A percentile compares a stretch with the other conserved stretches of the same genome.
These are phyloP conservation scores for Withania somnifera DNA, from an alignment of 305 asterid genomes.

Conservation along the genomic window DNA sequence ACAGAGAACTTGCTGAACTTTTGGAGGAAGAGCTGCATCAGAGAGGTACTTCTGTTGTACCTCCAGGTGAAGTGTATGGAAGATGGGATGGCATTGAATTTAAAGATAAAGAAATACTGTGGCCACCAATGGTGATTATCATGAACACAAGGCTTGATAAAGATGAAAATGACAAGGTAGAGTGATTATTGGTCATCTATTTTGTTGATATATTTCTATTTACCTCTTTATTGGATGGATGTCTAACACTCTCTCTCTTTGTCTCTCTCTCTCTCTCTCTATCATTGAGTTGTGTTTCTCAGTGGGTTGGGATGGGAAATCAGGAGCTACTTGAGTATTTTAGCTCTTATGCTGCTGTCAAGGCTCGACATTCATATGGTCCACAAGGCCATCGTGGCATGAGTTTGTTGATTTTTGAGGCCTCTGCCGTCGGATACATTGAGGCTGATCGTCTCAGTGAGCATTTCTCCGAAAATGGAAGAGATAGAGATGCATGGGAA, in stretches of 20 bases:
- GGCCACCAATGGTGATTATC: conserved; percentile 71
- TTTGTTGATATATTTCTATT: conserved; percentile 4
- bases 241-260: background rate
- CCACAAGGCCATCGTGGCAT: conserved; percentile 95
- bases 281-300: conserved; percentile 14
- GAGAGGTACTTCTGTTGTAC: conserved; percentile 56
- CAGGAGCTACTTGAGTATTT: conserved; percentile 73
- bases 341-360: conserved; percentile 32
- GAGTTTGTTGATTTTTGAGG: conserved; percentile 66
- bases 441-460: conserved; percentile 81
- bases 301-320: conserved; percentile 99
- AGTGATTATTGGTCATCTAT: background rate
- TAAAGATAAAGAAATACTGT: conserved; percentile 47
- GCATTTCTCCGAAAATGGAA: conserved; percentile 40
- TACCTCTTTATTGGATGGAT: background rate
- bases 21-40: conserved; percentile 48
- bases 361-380: conserved; percentile 77
- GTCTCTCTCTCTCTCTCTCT: background rate
- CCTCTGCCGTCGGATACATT: conserved; percentile 65
- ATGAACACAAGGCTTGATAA: conserved; percentile 54
- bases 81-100: conserved; percentile 47
- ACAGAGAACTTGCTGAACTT: conserved; percentile 51
- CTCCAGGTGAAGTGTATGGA: conserved; percentile 46
- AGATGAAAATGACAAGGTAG: conserved; percentile 46
- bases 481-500: conserved; percentile 65